Conservation (phyloP, 345 rosid species). For the Triadica sebifera region DNA sequence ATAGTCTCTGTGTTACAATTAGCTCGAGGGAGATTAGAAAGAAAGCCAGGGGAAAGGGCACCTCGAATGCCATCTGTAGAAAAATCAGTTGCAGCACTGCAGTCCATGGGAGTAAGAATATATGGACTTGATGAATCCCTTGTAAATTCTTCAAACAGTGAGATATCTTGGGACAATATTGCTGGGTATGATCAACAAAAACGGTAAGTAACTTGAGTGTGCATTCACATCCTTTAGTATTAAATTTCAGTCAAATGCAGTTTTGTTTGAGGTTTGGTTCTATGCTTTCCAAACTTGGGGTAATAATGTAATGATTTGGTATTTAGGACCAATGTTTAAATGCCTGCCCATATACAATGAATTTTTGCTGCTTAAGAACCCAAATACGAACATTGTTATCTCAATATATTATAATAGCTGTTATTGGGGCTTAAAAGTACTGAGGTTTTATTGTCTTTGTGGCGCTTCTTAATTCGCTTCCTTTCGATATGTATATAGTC, state of each 20-base stretch:
- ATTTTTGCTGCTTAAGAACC: background rate
- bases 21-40: slow-evolving; percentile 52
- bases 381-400: background rate
- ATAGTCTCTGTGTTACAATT: slow-evolving; percentile 69
- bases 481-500: background rate
- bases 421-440: slow-evolving; percentile 1
- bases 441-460: background rate
- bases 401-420: background rate
- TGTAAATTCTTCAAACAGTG: slow-evolving; percentile 35
- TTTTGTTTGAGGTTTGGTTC: background rate
- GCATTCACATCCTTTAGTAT: slow-evolving; percentile 2
- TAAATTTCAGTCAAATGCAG: background rate
- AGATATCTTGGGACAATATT: slow-evolving; percentile 85
- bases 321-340: background rate
- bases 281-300: background rate
- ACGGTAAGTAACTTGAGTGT: slow-evolving; percentile 31
- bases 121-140: slow-evolving; percentile 66
- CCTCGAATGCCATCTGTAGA: slow-evolving; percentile 41
- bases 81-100: slow-evolving; percentile 53
- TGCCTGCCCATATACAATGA: background rate
- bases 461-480: background rate
- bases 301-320: background rate
- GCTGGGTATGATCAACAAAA: slow-evolving; percentile 93
- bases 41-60: slow-evolving; percentile 42
- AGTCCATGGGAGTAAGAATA: slow-evolving; percentile 81